phyloP scores from a whole-genome alignment of 1,284 basidiomycete species.

The Ustilago trichophora region DNA sequence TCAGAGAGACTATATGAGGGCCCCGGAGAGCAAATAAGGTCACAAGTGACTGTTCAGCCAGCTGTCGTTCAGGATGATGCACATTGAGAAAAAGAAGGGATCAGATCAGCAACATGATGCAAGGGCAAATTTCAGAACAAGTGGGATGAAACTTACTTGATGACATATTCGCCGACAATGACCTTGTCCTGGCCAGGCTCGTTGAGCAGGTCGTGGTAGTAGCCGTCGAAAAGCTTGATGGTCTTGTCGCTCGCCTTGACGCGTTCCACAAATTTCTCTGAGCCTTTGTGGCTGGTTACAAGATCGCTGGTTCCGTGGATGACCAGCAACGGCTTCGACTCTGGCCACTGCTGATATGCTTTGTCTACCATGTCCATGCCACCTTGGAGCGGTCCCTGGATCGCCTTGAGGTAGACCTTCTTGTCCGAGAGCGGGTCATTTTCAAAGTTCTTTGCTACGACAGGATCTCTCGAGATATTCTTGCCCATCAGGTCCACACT shows the following conservation, averaged over 20 bases:
- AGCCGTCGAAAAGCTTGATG: constrained; percentile 74
- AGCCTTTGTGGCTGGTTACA: constrained; percentile 74
- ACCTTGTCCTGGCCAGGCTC: constrained; percentile 77
- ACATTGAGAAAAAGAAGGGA: neutral
- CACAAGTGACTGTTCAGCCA: constrained; percentile 38
- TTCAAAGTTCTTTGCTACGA: constrained; percentile 72
- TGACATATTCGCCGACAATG: constrained; percentile 38
- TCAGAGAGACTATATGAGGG: neutral
- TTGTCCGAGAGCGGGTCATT: constrained; percentile 77
- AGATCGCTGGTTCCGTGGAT: constrained; percentile 81
- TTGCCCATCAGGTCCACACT: constrained; percentile 63
- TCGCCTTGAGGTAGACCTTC: constrained; percentile 73
- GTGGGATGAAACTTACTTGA: constrained; percentile 57
- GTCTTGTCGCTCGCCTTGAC: constrained; percentile 75
- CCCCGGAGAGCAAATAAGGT: no score
- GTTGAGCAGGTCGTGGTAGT: constrained; percentile 83
- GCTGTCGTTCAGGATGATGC: no score
- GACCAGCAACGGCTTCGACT: constrained; percentile 76
- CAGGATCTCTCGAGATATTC: constrained; percentile 76
- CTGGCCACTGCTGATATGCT: constrained; percentile 76
- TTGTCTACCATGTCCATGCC: constrained; percentile 71
- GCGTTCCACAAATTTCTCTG: constrained; percentile 74
- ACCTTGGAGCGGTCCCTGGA: constrained; percentile 79
- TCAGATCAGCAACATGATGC: no score
- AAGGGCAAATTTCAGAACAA: no score